Evolutionary conservation across 139 green algal species (phyloP).

Genomic region (Desmodesmus armatus): DNA sequence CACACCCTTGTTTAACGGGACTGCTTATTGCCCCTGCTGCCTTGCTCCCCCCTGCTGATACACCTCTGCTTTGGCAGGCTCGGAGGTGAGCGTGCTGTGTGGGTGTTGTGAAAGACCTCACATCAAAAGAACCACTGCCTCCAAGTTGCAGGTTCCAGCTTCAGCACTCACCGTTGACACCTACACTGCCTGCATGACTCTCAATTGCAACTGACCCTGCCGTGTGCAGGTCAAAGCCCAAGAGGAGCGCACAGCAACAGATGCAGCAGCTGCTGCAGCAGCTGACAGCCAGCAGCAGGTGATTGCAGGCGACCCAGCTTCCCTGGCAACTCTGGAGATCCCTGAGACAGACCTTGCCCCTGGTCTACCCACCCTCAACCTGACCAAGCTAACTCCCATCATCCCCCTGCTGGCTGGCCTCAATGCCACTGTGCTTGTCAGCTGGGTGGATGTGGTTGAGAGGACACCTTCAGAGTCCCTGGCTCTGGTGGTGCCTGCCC

Average conservation of each 20-base stretch:
- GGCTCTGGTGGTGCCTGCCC: background rate
- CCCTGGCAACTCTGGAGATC: background rate
- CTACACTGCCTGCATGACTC: no score
- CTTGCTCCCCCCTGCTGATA: no score
- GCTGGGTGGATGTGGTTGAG: slow-evolving; percentile 26
- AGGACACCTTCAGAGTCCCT: background rate
- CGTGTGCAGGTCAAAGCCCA: no score
- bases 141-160: no score
- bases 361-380: slow-evolving; percentile 13
- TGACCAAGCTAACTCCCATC: slow-evolving; percentile 20
- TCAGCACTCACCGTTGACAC: background rate
- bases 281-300: background rate
- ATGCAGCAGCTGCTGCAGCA: background rate
- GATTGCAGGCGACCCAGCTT: background rate
- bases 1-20: no score
- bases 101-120: no score
- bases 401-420: slow-evolving; percentile 14
- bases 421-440: slow-evolving; percentile 4
- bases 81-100: no score
- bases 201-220: no score
- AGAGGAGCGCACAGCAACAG: no score
- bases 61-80: no score
- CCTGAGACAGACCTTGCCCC: background rate
- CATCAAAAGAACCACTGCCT: no score
- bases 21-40: no score